Base-by-base conservation (phyloP, 306 rosid species). In the Trifolium pratense region DNA sequence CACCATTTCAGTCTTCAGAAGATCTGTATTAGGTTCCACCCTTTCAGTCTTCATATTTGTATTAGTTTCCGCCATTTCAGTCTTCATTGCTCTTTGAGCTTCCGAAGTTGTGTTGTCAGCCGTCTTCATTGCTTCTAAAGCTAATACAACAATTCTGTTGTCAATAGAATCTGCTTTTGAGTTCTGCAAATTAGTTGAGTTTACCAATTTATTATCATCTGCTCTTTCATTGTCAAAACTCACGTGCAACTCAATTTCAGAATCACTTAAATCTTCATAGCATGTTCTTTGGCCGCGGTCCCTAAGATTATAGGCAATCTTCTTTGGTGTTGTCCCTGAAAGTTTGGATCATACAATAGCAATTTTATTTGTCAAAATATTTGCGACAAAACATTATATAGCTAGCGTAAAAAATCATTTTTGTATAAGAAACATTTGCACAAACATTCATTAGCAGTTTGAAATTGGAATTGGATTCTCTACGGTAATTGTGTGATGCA, bases 231-330 rank as follows among this genome's bases (percentile, higher is more conserved):
- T 12, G 32, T 55, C 61, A 55, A 9, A 9, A 1, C 31, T 21
- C 32, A 21, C 23, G 5, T 52, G n/a, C 37, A 57, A 25, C 1
- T 25, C 63, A 25, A 57, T 13, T 13, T 77, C 79, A 40, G 68
- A 39, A 52, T 43, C 18, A n/a, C 75, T 58, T 15, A 5, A 14
- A 5, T 59, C 37, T 6, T 3, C 15, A 15, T 71, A 25, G 31
- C 21, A 31, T 42, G 11, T 6, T 26, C 60, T 53, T 64, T 56
- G 49, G 11, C 69, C 15, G 15, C 78, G 76, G 36, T 6, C 31
- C 66, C 84, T 73, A 21, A 77, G 68, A 51, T 49, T 3, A 48
- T 72, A 79, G 31, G 71, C 20, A 20, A 0, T 55, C 82, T 5
- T 45, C 34, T 43, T 51, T 14, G 5, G 18, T 45, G n/a, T 6